Evolutionary conservation across 805 yeast genomes (phyloP), one percentile per base, ranked within the genome.

Genomic region (Suhomyces pyralidae): DNA sequence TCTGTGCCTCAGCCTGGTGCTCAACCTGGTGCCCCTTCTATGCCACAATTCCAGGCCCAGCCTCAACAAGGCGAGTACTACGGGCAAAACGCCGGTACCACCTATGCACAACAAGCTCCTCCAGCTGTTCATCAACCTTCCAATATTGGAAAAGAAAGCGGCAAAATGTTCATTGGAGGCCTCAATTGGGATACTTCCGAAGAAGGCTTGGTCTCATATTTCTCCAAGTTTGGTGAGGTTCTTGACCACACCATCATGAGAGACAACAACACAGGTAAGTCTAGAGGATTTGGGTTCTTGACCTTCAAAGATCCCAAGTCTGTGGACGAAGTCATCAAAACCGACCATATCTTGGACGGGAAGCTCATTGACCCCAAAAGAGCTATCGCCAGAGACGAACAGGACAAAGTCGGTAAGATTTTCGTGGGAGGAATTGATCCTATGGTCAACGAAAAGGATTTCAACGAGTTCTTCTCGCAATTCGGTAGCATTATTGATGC

Each of bases 151-250:
- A 68, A 62, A 50, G 97, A 89, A 62, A 85, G 85, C 58, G 96
- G 96, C 51, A 91, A 91, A 67, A 88, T 91, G 96, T 91, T 91
- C 64, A 83, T 90, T 69, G 99, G 99, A 57, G 99, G 99, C 48
- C 82, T 93, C 62, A 94, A 93, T 65, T 93, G 98, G 98, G 97
- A 93, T 66, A 93, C 99, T 14, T 85, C 92, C 12, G 98, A 93
- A 65, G 96, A 91, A 57, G 83, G 87, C 32, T 74, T 93, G 71
- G 84, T 80, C 59, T 85, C 83, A 51, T 93, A 93, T 68, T 93
- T 93, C 67, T 76, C 86, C 46, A 86, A 92, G 68, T 93, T 82
- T 67, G 99, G 99, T 61, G 93, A 87, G 58, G 92, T 93, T 51
- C 67, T 83, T 42, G 97, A 92, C 59, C 82, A 88, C 63, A 89